Conservation (phyloP, 495 filamentous ascomycete species). For the Poronia punctata region DNA sequence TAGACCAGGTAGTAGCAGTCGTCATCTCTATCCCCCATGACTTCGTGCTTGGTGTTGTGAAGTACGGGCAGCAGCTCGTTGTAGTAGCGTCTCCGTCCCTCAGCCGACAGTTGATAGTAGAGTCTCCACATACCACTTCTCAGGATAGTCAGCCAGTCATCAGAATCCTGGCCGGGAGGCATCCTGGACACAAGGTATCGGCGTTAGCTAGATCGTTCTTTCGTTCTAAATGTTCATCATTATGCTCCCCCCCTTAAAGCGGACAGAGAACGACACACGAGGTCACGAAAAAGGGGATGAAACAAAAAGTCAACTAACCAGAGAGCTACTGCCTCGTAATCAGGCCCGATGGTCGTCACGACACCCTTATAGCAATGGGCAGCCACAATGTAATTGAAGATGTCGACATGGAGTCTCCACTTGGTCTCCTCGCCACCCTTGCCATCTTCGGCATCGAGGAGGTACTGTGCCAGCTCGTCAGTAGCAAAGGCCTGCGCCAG, state of each 20-base stretch:
- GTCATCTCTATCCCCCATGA: slow-evolving; percentile 57
- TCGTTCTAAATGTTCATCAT: slow-evolving; percentile 2
- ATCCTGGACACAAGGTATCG: slow-evolving; percentile 45
- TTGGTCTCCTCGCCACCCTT: slow-evolving; percentile 53
- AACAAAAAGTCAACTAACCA: slow-evolving; percentile 50
- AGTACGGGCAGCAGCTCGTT: slow-evolving; percentile 69
- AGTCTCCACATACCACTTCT: slow-evolving; percentile 67
- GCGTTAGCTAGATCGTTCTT: background rate
- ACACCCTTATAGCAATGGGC: slow-evolving; percentile 65
- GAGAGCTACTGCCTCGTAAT: slow-evolving; percentile 69
- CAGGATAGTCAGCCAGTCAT: slow-evolving; percentile 61
- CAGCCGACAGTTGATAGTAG: slow-evolving; percentile 59
- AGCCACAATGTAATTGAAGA: slow-evolving; percentile 65
- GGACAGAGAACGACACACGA: background rate
- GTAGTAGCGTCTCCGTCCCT: slow-evolving; percentile 67
- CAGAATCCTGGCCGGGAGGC: slow-evolving; percentile 66
- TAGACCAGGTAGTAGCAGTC: slow-evolving; percentile 72
- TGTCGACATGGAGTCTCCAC: slow-evolving; percentile 66
- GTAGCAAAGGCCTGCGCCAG: slow-evolving; percentile 70
- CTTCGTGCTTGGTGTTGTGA: slow-evolving; percentile 59
- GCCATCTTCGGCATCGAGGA: slow-evolving; percentile 60
- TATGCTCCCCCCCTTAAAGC: background rate
- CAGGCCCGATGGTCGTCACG: slow-evolving; percentile 61
- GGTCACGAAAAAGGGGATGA: background rate
- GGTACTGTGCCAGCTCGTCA: slow-evolving; percentile 66